phyloP scores from a whole-genome alignment of 495 filamentous ascomycete genomes.

The Terfezia boudieri region DNA sequence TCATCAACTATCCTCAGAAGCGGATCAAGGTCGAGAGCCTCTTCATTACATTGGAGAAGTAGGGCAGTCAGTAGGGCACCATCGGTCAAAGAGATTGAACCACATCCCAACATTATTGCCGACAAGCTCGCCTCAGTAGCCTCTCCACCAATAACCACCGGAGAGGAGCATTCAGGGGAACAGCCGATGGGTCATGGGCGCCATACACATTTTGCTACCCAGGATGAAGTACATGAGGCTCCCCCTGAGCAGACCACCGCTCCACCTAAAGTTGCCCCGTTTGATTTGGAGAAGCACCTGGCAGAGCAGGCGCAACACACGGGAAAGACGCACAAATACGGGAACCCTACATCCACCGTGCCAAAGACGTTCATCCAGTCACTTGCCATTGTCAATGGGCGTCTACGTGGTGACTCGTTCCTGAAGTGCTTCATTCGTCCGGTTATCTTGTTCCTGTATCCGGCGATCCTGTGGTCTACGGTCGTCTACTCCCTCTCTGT shows the following conservation, averaged over 20 bases:
- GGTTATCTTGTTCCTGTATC: constrained; percentile 69
- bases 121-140: too few relatives aligned
- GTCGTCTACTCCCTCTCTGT: constrained; percentile 70
- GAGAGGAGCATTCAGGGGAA: not conserved
- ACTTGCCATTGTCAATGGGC: constrained; percentile 52
- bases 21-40: too few relatives aligned
- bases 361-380: constrained; percentile 46
- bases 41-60: too few relatives aligned
- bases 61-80: not conserved
- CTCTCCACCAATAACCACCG: not conserved
- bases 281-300: not conserved
- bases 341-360: constrained; percentile 21
- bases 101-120: not conserved
- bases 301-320: not conserved
- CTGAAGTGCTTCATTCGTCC: constrained; percentile 50
- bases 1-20: too few relatives aligned
- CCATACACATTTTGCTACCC: not conserved
- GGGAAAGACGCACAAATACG: not conserved
- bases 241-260: not conserved
- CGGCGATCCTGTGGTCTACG: constrained; percentile 74
- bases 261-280: not conserved
- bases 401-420: constrained; percentile 61
- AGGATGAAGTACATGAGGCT: not conserved
- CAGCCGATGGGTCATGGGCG: not conserved
- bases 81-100: constrained; percentile 5